Conservation (phyloP, 805 yeast genomes). For the Debaryomyces castellii region DNA sequence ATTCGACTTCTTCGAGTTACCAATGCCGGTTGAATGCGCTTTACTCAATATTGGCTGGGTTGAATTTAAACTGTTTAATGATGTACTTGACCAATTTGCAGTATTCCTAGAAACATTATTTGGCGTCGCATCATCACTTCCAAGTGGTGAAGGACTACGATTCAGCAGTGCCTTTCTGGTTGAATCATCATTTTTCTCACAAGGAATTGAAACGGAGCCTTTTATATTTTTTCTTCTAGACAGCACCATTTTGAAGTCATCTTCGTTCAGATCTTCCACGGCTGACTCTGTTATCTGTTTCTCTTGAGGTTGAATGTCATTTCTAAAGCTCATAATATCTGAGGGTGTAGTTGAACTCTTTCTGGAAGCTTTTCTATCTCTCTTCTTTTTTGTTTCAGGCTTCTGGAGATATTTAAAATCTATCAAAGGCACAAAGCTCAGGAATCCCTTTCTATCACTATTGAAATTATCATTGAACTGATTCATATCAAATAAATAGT, state of each 20-base stretch:
- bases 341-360: slow-evolving; percentile 22
- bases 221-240: slow-evolving; percentile 15
- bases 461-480: slow-evolving; percentile 31
- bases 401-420: slow-evolving; percentile 26
- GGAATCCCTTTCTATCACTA: slow-evolving; percentile 32
- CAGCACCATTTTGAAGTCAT: slow-evolving; percentile 27
- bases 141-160: not conserved
- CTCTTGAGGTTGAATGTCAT: slow-evolving; percentile 15
- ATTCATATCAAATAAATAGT: slow-evolving; percentile 19
- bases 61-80: slow-evolving; percentile 26
- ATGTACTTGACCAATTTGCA: slow-evolving; percentile 13
- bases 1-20: slow-evolving; percentile 7
- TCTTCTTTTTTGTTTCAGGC: slow-evolving; percentile 15
- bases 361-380: slow-evolving; percentile 19
- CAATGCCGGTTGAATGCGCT: too few relatives aligned
- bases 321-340: slow-evolving; percentile 25
- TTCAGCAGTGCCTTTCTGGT: not conserved
- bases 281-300: slow-evolving; percentile 15
- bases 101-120: not conserved
- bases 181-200: not conserved
- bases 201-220: slow-evolving; percentile 6
- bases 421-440: slow-evolving; percentile 34
- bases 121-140: not conserved
- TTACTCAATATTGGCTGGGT: slow-evolving; percentile 11
- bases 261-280: slow-evolving; percentile 17